Conservation (phyloP, 2,329 filamentous ascomycete species). For the Penicillium sp. region DNA sequence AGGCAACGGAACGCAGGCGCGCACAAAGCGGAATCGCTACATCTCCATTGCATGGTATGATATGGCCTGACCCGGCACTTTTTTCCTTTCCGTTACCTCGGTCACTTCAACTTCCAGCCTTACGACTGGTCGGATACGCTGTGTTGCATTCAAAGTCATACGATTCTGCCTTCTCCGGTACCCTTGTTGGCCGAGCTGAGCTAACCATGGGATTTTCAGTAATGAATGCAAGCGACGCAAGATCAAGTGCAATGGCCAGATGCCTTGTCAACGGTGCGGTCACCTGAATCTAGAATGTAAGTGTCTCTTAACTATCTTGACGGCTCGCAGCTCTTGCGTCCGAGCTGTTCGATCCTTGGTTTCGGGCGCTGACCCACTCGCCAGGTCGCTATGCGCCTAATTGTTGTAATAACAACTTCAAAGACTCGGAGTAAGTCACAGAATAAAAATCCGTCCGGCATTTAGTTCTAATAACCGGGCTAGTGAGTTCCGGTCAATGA, state of each 20-base stretch:
- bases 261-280: constrained; percentile 64
- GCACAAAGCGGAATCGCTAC: constrained; percentile 66
- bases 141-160: constrained; percentile 9
- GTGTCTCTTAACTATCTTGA: constrained; percentile 6
- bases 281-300: constrained; percentile 62
- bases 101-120: background rate
- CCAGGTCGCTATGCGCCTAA: constrained; percentile 63
- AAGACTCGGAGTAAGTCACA: constrained; percentile 70
- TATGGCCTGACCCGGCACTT: constrained; percentile 18
- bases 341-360: background rate
- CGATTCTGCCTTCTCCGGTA: background rate
- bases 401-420: constrained; percentile 74
- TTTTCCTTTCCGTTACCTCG: constrained; percentile 2
- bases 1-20: constrained; percentile 49
- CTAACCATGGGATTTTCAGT: constrained; percentile 36
- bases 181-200: constrained; percentile 1
- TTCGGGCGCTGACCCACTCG: constrained; percentile 5
- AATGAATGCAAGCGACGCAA: constrained; percentile 67
- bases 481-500: constrained; percentile 79
- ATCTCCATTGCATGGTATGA: constrained; percentile 66
- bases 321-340: background rate
- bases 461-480: constrained; percentile 3
- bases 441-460: background rate
- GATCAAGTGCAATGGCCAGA: constrained; percentile 68
- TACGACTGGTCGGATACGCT: background rate